These are phyloP conservation scores for Gillenia trifoliata DNA, from an alignment of 306 rosid genomes.

Conservation along the genomic window DNA sequence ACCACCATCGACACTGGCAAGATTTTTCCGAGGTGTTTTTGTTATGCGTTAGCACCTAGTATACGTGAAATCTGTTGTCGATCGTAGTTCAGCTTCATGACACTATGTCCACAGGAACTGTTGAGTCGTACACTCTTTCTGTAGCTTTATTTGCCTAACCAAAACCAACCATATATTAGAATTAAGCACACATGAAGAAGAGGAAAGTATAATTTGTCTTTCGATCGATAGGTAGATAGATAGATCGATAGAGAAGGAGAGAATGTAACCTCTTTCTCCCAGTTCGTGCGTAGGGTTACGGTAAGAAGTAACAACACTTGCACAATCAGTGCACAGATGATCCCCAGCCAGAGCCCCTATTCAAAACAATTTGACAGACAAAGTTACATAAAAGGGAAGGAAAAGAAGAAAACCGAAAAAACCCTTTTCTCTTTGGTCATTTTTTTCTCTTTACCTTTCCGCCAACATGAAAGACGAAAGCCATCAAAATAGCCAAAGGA, in stretches of 20 bases:
- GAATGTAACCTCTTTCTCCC: slow-evolving; percentile 59
- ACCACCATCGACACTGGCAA: neutral
- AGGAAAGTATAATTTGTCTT: neutral
- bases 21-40: neutral
- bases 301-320: slow-evolving; percentile 44
- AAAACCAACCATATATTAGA: neutral
- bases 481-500: slow-evolving; percentile 52
- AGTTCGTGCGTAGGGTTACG: slow-evolving; percentile 51
- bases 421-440: neutral
- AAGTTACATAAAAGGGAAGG: neutral
- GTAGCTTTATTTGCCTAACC: slow-evolving; percentile 38
- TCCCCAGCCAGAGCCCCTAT: slow-evolving; percentile 81
- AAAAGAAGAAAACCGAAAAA: neutral
- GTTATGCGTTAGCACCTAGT: neutral
- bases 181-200: neutral
- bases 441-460: slow-evolving; percentile 47
- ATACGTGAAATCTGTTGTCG: neutral
- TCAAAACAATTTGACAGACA: neutral
- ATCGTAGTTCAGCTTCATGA: slow-evolving; percentile 15
- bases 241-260: neutral
- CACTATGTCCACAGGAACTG: slow-evolving; percentile 19
- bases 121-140: slow-evolving; percentile 44
- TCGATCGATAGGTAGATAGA: neutral
- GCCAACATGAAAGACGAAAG: slow-evolving; percentile 54
- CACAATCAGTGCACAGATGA: slow-evolving; percentile 57